Conservation (phyloP, 108 stramenopile species). For the Cyclotella atomus region DNA sequence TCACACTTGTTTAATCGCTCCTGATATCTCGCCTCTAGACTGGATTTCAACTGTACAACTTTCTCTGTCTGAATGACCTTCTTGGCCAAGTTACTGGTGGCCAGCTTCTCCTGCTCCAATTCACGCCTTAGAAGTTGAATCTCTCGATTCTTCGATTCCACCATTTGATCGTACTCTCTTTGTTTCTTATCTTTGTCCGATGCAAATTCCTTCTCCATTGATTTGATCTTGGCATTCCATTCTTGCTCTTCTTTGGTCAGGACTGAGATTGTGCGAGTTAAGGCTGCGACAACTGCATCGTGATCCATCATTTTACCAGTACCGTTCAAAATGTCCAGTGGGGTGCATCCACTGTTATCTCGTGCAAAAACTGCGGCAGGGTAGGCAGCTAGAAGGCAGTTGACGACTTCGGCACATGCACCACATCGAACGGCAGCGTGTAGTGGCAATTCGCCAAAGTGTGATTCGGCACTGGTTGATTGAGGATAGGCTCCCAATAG, state of each 20-base stretch:
- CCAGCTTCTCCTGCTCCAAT: constrained; percentile 44
- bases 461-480: constrained; percentile 52
- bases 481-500: constrained; percentile 57
- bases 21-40: constrained; percentile 18
- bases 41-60: constrained; percentile 23
- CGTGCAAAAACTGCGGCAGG: constrained; percentile 55
- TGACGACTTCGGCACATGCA: constrained; percentile 68
- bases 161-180: constrained; percentile 33
- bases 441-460: constrained; percentile 70
- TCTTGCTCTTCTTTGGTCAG: constrained; percentile 35
- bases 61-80: constrained; percentile 47
- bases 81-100: constrained; percentile 38
- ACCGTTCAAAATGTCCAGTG: constrained; percentile 57
- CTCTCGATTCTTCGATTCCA: constrained; percentile 42
- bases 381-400: constrained; percentile 63
- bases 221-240: constrained; percentile 25
- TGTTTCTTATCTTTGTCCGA: constrained; percentile 24
- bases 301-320: constrained; percentile 56
- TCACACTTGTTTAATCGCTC: constrained; percentile 29
- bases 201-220: constrained; percentile 50
- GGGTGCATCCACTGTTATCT: constrained; percentile 69
- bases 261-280: constrained; percentile 29
- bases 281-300: constrained; percentile 40
- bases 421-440: constrained; percentile 67
- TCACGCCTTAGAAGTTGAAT: constrained; percentile 21